Evolutionary conservation across 192 early-diverging fungal genomes (phyloP).

Genomic region (Coemansia umbellata): DNA sequence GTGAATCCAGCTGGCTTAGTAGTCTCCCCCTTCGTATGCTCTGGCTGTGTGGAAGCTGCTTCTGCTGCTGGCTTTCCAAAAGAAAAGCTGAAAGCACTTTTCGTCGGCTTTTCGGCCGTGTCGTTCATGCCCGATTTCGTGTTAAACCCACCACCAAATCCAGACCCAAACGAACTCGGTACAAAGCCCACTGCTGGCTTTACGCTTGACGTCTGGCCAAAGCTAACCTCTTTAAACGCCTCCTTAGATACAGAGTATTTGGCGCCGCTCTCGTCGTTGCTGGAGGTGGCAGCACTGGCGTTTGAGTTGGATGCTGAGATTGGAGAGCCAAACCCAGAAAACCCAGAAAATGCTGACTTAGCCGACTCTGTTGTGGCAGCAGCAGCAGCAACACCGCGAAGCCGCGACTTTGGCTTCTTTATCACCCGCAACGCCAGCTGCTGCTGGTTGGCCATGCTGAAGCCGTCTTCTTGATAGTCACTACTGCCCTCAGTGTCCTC

Average conservation of each 20-base stretch:
- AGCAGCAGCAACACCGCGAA: constrained; percentile 9
- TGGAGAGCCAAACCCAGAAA: constrained; percentile 27
- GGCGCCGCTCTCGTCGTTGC: background rate
- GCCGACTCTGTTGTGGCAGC: background rate
- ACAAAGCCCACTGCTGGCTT: constrained; percentile 2
- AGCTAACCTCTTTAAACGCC: constrained; percentile 37
- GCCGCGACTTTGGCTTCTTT: constrained; percentile 46
- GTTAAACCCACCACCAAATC: background rate
- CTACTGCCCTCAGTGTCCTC: constrained; percentile 19
- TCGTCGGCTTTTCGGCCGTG: background rate
- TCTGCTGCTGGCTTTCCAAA: constrained; percentile 1
- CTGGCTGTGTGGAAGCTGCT: background rate
- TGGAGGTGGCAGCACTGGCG: background rate
- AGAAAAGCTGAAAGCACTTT: constrained; percentile 17
- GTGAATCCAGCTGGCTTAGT: constrained; percentile 9
- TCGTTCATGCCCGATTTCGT: background rate
- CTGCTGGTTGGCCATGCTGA: constrained; percentile 22
- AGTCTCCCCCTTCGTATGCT: background rate
- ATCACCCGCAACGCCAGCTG: constrained; percentile 31
- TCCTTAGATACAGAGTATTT: constrained; percentile 8
- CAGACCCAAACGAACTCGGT: background rate
- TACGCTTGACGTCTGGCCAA: constrained; percentile 17
- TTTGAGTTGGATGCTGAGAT: background rate
- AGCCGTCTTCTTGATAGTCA: constrained; percentile 9
- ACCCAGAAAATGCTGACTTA: constrained; percentile 15